These are phyloP conservation scores for Gynostemma pentaphyllum DNA, from an alignment of 306 rosid genomes.

Conservation along the genomic window DNA sequence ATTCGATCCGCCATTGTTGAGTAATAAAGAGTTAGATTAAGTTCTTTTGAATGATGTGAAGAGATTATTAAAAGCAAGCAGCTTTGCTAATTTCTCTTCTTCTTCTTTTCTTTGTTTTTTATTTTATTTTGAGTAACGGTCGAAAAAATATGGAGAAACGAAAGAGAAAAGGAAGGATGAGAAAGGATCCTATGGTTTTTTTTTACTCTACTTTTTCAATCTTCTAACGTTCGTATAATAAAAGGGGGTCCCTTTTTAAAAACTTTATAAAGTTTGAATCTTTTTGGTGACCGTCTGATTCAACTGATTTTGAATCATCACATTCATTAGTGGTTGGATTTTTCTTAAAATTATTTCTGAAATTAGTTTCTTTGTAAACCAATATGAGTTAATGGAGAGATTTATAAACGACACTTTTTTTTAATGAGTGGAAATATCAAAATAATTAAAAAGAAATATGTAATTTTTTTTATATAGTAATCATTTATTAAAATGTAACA, in stretches of 20 bases:
- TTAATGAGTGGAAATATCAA: too few relatives aligned
- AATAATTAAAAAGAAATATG: too few relatives aligned
- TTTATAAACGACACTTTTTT: too few relatives aligned
- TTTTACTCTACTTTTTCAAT: background rate
- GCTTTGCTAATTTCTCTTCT: background rate
- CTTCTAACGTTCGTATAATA: background rate
- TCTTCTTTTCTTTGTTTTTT: too few relatives aligned
- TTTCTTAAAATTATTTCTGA: too few relatives aligned
- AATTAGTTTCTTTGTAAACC: too few relatives aligned
- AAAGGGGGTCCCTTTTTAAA: background rate
- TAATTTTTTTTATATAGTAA: too few relatives aligned
- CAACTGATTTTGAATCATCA: background rate
- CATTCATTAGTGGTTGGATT: background rate
- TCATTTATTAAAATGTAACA: too few relatives aligned
- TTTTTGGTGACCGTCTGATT: background rate
- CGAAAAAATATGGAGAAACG: background rate
- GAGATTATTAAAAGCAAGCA: background rate
- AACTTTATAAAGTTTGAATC: background rate
- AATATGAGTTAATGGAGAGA: too few relatives aligned
- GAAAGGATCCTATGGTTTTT: slow-evolving; percentile 2
- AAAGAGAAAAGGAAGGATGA: background rate
- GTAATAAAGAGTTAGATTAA: background rate
- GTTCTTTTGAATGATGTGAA: background rate
- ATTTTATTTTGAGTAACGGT: too few relatives aligned
- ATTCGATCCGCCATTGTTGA: slow-evolving; percentile 37